Evolutionary conservation across 2,329 filamentous ascomycete species (phyloP), one percentile per base, ranked within the genome.

Genomic region (Pestalotiopsis fici): DNA sequence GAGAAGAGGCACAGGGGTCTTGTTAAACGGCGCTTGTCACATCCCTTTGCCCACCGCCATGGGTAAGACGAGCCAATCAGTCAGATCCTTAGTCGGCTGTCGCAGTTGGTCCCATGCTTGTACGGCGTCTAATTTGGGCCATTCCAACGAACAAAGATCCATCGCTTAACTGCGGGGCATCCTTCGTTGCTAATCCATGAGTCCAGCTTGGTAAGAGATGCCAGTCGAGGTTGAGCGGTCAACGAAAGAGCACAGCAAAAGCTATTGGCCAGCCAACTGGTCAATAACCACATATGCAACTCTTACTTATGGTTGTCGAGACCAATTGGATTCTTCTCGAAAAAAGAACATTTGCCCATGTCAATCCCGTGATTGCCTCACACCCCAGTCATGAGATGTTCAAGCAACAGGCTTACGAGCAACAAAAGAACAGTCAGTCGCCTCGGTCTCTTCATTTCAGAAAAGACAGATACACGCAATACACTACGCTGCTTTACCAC

Each of bases 61-160:
- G 50, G 63, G 13, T 18, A 9, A n/a, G 47, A 59, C n/a, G 23
- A 27, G 28, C 76, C 73, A 76, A 77, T 77, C 27, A 64, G 18
- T 27, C 54, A 60, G n/a, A 18, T 55, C 50, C 57, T 54, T 31
- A 21, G 65, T 71, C 69, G 70, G 69, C 66, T 71, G 66, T 69
- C 67, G 47, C 55, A 69, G 57, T 57, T 59, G 43, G 62, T 61
- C 65, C 65, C 64, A 68, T 68, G 69, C 69, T 57, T 43, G n/a
- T 55, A 66, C 64, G 64, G 64, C 64, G 64, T 66, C 64, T 66
- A 66, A 66, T 66, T 56, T 66, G 55, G 54, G 56, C 64, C 31
- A 66, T 61, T 66, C 18, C 43, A n/a, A 54, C 35, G 55, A 56
- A 61, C 55, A 35, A 60, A 13, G 35, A 28, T 23, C 62, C 28